Conservation (phyloP, 768 basidiomycete species). For the Boletales sp. region DNA sequence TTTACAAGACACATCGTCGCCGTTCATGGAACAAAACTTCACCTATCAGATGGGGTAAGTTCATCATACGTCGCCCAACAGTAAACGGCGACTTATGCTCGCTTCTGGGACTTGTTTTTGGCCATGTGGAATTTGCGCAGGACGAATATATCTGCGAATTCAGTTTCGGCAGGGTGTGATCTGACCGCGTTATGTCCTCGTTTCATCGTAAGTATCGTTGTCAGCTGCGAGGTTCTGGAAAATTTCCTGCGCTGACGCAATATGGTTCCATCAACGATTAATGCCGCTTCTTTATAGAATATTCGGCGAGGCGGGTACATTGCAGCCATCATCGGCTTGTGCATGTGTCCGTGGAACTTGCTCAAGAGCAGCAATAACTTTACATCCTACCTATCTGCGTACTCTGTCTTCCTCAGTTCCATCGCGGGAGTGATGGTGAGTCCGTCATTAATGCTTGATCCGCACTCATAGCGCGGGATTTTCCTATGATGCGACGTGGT, state of each 20-base stretch:
- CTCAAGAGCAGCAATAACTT: constrained; percentile 71
- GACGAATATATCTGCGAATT: constrained; percentile 81
- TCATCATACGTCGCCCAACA: not conserved
- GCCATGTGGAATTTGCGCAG: constrained; percentile 30
- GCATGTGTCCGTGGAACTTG: constrained; percentile 76
- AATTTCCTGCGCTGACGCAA: not conserved
- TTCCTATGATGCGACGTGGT: not conserved
- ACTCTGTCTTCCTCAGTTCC: constrained; percentile 77
- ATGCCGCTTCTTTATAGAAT: constrained; percentile 40
- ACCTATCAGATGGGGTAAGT: constrained; percentile 26
- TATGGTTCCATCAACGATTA: not conserved
- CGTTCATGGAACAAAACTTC: constrained; percentile 4
- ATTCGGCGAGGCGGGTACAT: constrained; percentile 84
- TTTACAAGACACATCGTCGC: constrained; percentile 6
- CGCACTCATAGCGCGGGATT: not conserved
- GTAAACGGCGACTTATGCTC: constrained; percentile 17
- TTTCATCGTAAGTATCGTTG: constrained; percentile 53
- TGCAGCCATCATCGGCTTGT: constrained; percentile 72
- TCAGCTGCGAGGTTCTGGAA: not conserved
- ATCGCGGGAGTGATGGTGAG: constrained; percentile 78
- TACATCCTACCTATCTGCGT: constrained; percentile 78
- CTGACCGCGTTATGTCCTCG: constrained; percentile 74
- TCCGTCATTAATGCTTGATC: not conserved
- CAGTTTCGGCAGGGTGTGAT: constrained; percentile 80
- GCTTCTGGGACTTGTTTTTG: constrained; percentile 2